Conservation (phyloP, 208 protist genomes). For the Vickermania spadyakhi region DNA sequence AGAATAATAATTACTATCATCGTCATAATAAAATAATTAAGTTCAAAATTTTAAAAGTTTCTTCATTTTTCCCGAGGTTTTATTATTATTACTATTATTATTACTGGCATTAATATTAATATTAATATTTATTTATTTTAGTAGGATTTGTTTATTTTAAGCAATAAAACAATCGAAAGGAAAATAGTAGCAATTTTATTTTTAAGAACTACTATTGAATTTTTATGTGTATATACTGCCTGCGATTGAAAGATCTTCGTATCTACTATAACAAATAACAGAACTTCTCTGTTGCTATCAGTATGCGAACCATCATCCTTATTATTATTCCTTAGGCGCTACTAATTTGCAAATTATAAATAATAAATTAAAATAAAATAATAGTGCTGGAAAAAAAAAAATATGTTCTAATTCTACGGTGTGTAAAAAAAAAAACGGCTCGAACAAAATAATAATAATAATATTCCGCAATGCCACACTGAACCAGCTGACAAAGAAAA, state of each 20-base stretch:
- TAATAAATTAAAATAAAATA: conserved; percentile 1
- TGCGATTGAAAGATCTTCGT: neutral
- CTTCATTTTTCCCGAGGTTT: too few species aligned
- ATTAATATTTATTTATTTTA: too few species aligned
- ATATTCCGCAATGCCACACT: too few species aligned
- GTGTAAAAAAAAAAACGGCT: neutral
- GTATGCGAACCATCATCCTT: too few species aligned
- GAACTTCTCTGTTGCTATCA: too few species aligned
- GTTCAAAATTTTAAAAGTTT: neutral
- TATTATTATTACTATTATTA: too few species aligned
- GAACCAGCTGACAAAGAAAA: too few species aligned
- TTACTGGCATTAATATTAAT: too few species aligned
- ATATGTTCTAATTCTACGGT: neutral
- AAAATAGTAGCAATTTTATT: neutral
- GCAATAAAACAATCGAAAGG: neutral
- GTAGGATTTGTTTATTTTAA: too few species aligned
- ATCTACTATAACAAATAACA: neutral
- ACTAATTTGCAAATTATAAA: neutral
- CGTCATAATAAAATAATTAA: neutral
- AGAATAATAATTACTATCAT: neutral
- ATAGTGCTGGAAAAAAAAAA: neutral
- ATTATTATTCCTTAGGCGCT: neutral
- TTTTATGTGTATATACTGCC: neutral
- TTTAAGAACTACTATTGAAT: neutral
- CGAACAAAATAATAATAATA: neutral